These are phyloP conservation scores for Apiospora kogelbergensis DNA, from an alignment of 2,329 filamentous ascomycete species.

Conservation along the genomic window DNA sequence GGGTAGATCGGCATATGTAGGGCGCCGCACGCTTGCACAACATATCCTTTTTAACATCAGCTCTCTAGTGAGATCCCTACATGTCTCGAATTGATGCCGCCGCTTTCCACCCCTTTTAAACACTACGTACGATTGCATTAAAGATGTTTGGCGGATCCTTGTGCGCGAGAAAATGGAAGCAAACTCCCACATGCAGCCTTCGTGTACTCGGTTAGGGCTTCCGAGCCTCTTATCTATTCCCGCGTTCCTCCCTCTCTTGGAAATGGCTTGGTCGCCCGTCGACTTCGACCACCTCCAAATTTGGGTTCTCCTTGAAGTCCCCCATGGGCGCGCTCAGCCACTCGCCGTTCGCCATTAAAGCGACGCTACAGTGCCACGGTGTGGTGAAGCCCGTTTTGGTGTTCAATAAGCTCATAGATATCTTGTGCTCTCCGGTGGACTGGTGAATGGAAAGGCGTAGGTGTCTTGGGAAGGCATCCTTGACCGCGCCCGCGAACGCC, in stretches of 20 bases:
- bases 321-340: conserved; percentile 36
- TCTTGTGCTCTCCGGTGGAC: conserved; percentile 43
- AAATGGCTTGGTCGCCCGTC: conserved; percentile 45
- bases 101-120: neutral
- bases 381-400: conserved; percentile 44
- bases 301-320: conserved; percentile 36
- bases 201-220: neutral
- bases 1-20: neutral
- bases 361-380: conserved; percentile 50
- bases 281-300: conserved; percentile 44
- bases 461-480: conserved; percentile 40
- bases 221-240: neutral
- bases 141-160: neutral
- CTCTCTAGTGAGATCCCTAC: neutral
- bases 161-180: neutral
- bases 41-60: neutral
- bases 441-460: conserved; percentile 53
- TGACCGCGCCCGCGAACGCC: conserved; percentile 49
- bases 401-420: conserved; percentile 47
- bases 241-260: conserved; percentile 31
- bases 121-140: neutral
- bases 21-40: neutral
- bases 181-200: neutral
- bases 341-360: conserved; percentile 38
- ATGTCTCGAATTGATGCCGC: neutral